Evolutionary conservation across 2,329 filamentous ascomycete species (phyloP).

Genomic region (Chrysoporthe cubensis): DNA sequence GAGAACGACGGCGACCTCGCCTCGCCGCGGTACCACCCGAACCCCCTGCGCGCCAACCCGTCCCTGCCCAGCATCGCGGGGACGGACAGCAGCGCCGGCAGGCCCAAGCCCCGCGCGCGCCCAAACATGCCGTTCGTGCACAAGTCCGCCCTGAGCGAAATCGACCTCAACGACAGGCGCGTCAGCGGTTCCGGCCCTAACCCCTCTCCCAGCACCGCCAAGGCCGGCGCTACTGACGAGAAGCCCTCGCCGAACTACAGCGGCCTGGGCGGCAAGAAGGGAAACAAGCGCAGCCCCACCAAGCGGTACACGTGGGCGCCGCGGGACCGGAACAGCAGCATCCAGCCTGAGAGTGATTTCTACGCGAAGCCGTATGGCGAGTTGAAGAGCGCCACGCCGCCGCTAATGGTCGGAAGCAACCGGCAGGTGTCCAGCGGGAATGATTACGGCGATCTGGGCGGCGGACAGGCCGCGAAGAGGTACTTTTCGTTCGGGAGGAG

Average conservation of each 20-base stretch:
- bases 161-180: constrained; percentile 49
- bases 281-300: constrained; percentile 10
- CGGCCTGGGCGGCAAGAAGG: constrained; percentile 10
- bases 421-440: constrained; percentile 64
- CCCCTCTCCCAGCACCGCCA: constrained; percentile 6
- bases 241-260: constrained; percentile 12
- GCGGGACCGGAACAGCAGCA: constrained; percentile 48
- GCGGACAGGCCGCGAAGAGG: constrained; percentile 24
- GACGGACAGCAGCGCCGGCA: constrained; percentile 21
- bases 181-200: constrained; percentile 46
- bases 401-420: constrained; percentile 53
- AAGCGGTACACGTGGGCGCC: constrained; percentile 29
- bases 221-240: constrained; percentile 15
- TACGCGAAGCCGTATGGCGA: constrained; percentile 64
- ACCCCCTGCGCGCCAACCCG: constrained; percentile 60
- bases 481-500: constrained; percentile 48
- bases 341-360: constrained; percentile 54
- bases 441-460: constrained; percentile 50
- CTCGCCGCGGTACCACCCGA: constrained; percentile 48
- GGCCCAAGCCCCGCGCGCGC: constrained; percentile 25
- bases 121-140: constrained; percentile 39
- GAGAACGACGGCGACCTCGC: constrained; percentile 32
- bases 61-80: constrained; percentile 30
- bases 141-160: constrained; percentile 47
- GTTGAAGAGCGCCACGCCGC: constrained; percentile 56